Percentiles rank a stretch among this genome's conserved stretches.
Conservation (phyloP, 441 rosid genomes). For the Syzygium malaccense region DNA sequence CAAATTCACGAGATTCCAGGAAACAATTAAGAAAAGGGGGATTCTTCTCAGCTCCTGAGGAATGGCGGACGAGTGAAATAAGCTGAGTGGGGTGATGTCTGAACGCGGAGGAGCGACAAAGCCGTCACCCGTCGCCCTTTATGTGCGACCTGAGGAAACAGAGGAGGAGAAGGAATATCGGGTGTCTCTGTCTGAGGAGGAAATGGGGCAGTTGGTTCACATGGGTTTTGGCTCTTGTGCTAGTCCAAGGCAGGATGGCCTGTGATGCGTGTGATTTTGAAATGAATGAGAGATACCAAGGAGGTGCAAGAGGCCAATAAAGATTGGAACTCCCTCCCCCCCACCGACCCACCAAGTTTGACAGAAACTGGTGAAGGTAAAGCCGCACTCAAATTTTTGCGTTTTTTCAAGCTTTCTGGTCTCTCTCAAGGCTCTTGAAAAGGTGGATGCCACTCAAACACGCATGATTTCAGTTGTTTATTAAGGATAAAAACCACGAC, state of each 20-base stretch:
- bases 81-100: background rate
- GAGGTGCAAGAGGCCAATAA: background rate
- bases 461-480: background rate
- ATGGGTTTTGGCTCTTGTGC: background rate
- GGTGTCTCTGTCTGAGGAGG: background rate
- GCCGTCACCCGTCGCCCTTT: background rate
- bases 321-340: too few species aligned
- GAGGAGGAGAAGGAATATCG: background rate
- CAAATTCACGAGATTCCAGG: background rate
- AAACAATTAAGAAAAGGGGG: background rate
- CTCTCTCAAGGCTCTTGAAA: background rate
- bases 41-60: background rate
- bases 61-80: background rate
- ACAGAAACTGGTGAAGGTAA: background rate
- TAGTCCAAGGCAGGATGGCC: background rate
- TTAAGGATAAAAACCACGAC: background rate
- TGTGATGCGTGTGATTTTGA: background rate
- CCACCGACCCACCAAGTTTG: background rate
- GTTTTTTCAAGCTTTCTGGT: background rate
- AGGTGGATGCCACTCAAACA: background rate
- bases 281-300: background rate
- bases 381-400: background rate
- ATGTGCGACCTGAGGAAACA: background rate
- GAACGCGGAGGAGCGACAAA: background rate
- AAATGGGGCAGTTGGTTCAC: background rate